A percentile compares a stretch with the other conserved stretches of the same genome.
Evolutionary conservation across 2,329 filamentous ascomycete genomes (phyloP).

Genomic region (Nigrograna mackinnonii): DNA sequence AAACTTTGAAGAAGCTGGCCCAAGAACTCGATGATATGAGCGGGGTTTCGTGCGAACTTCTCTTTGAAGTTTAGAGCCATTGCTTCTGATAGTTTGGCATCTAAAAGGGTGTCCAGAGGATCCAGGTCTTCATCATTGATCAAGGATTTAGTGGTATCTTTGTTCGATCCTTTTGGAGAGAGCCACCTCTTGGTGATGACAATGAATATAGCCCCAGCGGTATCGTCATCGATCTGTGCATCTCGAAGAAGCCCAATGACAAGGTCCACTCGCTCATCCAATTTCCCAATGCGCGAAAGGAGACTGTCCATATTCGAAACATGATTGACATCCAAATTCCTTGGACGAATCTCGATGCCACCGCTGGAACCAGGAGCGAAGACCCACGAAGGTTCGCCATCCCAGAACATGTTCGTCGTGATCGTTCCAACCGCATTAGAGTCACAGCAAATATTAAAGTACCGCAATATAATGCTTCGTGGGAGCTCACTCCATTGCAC

Average conservation of each 20-base stretch:
- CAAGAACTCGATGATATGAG: slow-evolving; percentile 67
- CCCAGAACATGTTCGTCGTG: slow-evolving; percentile 59
- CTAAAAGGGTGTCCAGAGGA: slow-evolving; percentile 54
- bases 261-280: slow-evolving; percentile 28
- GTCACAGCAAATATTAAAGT: slow-evolving; percentile 61
- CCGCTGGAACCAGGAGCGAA: slow-evolving; percentile 53
- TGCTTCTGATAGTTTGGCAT: slow-evolving; percentile 66
- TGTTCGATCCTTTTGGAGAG: slow-evolving; percentile 4
- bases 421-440: slow-evolving; percentile 54
- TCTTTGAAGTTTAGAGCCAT: slow-evolving; percentile 67
- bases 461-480: slow-evolving; percentile 39
- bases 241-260: slow-evolving; percentile 45
- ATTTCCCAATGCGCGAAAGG: slow-evolving; percentile 59
- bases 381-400: slow-evolving; percentile 58
- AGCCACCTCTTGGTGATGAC: slow-evolving; percentile 64
- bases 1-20: slow-evolving; percentile 58
- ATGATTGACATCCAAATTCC: slow-evolving; percentile 82
- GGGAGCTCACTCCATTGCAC: slow-evolving; percentile 28
- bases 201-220: slow-evolving; percentile 63
- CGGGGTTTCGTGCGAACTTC: slow-evolving; percentile 65
- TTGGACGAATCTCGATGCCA: slow-evolving; percentile 55
- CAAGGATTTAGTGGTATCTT: slow-evolving; percentile 14
- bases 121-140: slow-evolving; percentile 41
- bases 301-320: slow-evolving; percentile 71
- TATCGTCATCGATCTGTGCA: slow-evolving; percentile 58